phyloP scores from a whole-genome alignment of 371 early-diverging fungal genomes.

The Dichotomocladium elegans region DNA sequence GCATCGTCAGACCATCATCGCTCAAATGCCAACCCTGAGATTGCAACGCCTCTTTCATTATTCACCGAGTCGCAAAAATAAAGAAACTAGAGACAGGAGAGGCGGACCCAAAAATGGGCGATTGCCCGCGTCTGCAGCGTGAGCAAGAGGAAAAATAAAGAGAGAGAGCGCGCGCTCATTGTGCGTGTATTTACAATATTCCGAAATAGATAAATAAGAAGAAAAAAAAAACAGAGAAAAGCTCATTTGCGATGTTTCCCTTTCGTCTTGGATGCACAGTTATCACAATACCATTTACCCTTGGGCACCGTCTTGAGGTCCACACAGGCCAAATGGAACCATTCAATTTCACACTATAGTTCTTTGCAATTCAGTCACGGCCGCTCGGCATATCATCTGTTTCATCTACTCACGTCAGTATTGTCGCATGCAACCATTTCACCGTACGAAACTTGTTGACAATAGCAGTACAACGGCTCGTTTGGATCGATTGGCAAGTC shows the following conservation, averaged over 20 bases:
- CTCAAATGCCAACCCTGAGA: conserved; percentile 16
- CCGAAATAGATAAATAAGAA: too few species aligned
- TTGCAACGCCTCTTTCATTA: conserved; percentile 6
- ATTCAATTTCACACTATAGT: conserved; percentile 82
- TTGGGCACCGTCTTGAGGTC: conserved; percentile 81
- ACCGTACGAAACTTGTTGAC: conserved; percentile 93
- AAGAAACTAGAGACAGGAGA: background rate
- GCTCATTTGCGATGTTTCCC: conserved; percentile 52
- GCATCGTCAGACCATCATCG: conserved; percentile 10
- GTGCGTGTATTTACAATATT: too few species aligned
- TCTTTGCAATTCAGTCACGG: background rate
- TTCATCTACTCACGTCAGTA: conserved; percentile 59
- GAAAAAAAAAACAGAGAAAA: background rate
- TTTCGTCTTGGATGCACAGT: conserved; percentile 60
- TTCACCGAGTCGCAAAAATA: background rate
- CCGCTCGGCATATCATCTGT: background rate
- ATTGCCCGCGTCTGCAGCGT: background rate
- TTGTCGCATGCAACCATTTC: conserved; percentile 98
- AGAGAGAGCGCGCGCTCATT: too few species aligned
- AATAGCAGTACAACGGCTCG: conserved; percentile 94
- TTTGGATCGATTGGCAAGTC: conserved; percentile 91
- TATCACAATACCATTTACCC: conserved; percentile 92
- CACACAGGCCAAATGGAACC: conserved; percentile 96
- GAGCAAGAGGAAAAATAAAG: background rate
- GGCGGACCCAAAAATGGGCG: background rate